A percentile compares a stretch with the other conserved stretches of the same genome.
These are phyloP conservation scores for Takashimella koratensis DNA, from an alignment of 1,284 basidiomycete genomes.

Conservation along the genomic window DNA sequence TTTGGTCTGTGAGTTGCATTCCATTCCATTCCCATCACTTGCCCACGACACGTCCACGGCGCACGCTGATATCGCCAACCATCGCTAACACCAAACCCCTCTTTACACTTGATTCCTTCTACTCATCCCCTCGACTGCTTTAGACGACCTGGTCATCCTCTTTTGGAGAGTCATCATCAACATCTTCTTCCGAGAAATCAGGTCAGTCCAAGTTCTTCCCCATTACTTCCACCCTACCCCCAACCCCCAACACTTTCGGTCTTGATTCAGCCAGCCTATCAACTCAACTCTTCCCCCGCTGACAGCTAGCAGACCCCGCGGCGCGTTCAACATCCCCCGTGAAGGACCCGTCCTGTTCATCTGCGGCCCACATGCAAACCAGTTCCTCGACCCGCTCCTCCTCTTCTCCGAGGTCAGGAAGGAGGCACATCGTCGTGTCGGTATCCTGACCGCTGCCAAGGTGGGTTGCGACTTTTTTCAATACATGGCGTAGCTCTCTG, in stretches of 20 bases:
- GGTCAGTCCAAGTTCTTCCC: constrained; percentile 53
- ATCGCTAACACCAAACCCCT: constrained; percentile 12
- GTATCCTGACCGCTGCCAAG: constrained; percentile 90
- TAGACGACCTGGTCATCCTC: constrained; percentile 45
- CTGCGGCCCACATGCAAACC: constrained; percentile 91
- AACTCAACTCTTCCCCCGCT: background rate
- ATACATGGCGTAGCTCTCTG: background rate
- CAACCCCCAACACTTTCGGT: no score
- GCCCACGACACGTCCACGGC: no score
- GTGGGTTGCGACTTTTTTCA: constrained; percentile 28
- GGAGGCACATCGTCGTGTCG: constrained; percentile 77
- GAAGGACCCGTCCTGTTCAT: constrained; percentile 95
- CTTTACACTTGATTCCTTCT: background rate
- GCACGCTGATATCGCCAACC: no score
- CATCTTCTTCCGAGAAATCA: constrained; percentile 96
- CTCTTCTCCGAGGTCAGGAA: constrained; percentile 82
- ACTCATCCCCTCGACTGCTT: background rate
- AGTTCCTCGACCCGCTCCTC: constrained; percentile 95
- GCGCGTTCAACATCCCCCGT: constrained; percentile 89
- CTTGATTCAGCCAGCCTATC: background rate
- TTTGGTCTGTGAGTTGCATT: constrained; percentile 28
- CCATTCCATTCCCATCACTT: no score
- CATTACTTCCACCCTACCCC: no score
- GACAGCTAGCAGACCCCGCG: constrained; percentile 62
- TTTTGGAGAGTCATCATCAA: constrained; percentile 75